Base-by-base conservation (phyloP, 495 filamentous ascomycete species). In the Penicillium chermesinum region DNA sequence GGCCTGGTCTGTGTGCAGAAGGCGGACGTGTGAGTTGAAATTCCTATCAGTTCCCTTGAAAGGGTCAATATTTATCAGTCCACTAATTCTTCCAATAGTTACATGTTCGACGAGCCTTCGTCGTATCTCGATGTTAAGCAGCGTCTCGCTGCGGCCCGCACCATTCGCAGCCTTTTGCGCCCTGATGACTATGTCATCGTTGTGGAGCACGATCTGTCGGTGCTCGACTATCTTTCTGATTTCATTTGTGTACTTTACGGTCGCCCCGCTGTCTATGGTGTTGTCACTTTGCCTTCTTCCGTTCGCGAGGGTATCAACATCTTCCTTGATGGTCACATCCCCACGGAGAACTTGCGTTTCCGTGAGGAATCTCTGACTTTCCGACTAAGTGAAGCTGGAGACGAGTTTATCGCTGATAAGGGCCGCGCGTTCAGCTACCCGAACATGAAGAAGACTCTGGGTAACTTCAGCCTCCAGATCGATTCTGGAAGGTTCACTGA, bases 241-340 rank as follows among this genome's bases (percentile, higher is more conserved):
- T 97, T 91, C 67, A 88, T 98, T 63, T 97, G 94, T 64, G 88
- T 95, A 44, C 83, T 98, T 16, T 98, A 98, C 62, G 94, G 93
- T 48, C 83, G 85, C 63, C 94, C 93, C 20, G 93, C 91, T 27
- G 85, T 93, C 41, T 98, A 97, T 53, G 93, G 93, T 83, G 93
- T 98, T 9, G 94, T 98, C n/a, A 96, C 93, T 18, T 77, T 97
- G 36, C 93, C 93, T 38, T 77, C 91, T 48, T 97, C 93, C 1
- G 94, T 97, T 39, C 89, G 93, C 55, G 94, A 98, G 81, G 93
- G 93, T 59, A 98, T 98, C 81, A 98, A 98, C 71, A 96, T 97
- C 67, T 98, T 98, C 82, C 76, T 98, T 21, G 93, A 98, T 61
- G 93, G 93, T 53, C 86, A 96, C 65, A 95, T 96, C 38, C 93